Evolutionary conservation across 352 stramenopile genomes (phyloP), one percentile per base, ranked within the genome.

Genomic region (Phytopythium boreale): DNA sequence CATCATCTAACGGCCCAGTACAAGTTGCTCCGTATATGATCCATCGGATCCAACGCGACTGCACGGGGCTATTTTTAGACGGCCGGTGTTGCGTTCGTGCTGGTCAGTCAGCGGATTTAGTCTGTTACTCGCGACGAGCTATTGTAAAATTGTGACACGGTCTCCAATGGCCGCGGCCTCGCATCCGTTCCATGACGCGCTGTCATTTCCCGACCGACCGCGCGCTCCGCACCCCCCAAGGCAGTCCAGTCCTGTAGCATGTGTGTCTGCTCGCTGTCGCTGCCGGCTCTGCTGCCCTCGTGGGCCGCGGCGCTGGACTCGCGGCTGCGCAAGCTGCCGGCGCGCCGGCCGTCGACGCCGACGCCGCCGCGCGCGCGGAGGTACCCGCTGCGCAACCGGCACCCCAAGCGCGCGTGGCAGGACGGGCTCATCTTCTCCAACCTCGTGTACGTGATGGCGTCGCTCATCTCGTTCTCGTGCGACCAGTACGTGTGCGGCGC

Each of bases 351-450:
- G 53, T 52, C 71, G 63, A 62, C 76, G 68, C 24, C 67, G 65
- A 52, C 50, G 68, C 36, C 72, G 59, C 59, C 70, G 63, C 59
- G 58, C 52, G 53, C 66, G 55, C 59, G 64, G 50, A 65, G 67
- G 43, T 71, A 61, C 58, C 65, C 66, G 26, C 61, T 69, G 41
- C 79, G 76, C 43, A 65, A 62, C 55, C 69, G 70, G 50, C 71
- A 81, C 63, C 58, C 60, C 41, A 80, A 75, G 66, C 84, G 84
- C 66, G 75, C 84, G 51, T 93, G 84, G 84, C 80, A 77, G 34
- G 85, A 93, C 73, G 83, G 77, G 14, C 83, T 93, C 62, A 79
- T 92, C 74, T 89, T 91, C 71, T 90, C 83, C 57, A 93, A 92
- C 68, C 63, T 89, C 44, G 78, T 93, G 67, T 93, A 91, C 72